Base-by-base conservation (phyloP, 208 protist genomes). In the Entamoeba dispar region DNA sequence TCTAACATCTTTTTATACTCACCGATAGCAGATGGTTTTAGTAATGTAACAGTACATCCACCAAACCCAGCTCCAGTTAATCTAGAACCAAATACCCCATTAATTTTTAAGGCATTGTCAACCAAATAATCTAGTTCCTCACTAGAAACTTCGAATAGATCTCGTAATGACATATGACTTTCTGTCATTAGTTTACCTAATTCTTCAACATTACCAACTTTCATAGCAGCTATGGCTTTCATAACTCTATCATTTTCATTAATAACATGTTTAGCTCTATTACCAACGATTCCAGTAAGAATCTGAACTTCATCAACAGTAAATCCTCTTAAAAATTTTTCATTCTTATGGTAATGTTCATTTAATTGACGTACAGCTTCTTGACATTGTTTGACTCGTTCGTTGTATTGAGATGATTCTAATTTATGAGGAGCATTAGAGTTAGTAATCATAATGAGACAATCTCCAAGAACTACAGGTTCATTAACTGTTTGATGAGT, bases 31-130 rank as follows among this genome's bases (percentile, higher is more conserved):
- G 6, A 5, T 22, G 6, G 6, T 22, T 49, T 93, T 51, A 92
- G 10, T 49, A 95, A 91, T 27, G 94, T 91, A 49, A 95, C 93
- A 50, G 86, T 49, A 86, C 91, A 93, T 47, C 94, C 94, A 22
- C 94, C 94, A 77, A 91, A 95, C 52, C 94, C 94, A 57, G 94
- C 94, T 55, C 94, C 94, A 34, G 94, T 95, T 50, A 95, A 55
- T 14, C 94, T 61, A 49, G 93, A 52, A 27, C 94, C 94, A 4
- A 93, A 34, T 8, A 93, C 93, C 5, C 93, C 93, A 22, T 38
- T 15, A 10, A 12, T 22, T 22, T 69, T 69, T 10, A 93, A 49
- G 43, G 15, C 27, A 43, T 91, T 14, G 47, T 15, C 14, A 12
- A n/a, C 8, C 31, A 95, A 86, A 27, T 91, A 34, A 55, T 95